Percentiles rank a stretch among this genome's conserved stretches.
Conservation (phyloP, 2,329 filamentous ascomycete genomes). For the Fusarium illudens region DNA sequence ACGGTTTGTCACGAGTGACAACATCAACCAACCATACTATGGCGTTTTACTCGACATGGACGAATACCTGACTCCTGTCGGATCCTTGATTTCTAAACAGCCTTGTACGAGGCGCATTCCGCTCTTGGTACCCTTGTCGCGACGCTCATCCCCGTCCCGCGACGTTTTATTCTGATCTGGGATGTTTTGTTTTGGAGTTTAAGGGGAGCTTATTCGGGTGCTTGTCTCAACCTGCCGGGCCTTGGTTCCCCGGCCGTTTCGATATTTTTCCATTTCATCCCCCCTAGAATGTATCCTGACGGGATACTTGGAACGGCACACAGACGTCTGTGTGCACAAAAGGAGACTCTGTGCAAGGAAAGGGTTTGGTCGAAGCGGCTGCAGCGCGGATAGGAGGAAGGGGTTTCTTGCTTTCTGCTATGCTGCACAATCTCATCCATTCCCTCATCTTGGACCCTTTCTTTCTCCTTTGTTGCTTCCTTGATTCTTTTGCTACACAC, state of each 20-base stretch:
- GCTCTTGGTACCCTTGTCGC: slow-evolving; percentile 16
- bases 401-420: slow-evolving; percentile 44
- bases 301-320: slow-evolving; percentile 30
- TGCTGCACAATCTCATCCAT: slow-evolving; percentile 43
- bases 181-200: slow-evolving; percentile 42
- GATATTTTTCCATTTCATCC: slow-evolving; percentile 22
- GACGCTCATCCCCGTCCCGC: slow-evolving; percentile 19
- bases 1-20: slow-evolving; percentile 23
- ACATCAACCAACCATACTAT: slow-evolving; percentile 16
- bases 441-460: slow-evolving; percentile 29
- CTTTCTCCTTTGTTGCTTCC: slow-evolving; percentile 18
- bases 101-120: slow-evolving; percentile 2
- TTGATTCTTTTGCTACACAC: slow-evolving; percentile 38
- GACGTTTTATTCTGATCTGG: slow-evolving; percentile 26
- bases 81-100: slow-evolving; percentile 16
- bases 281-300: slow-evolving; percentile 27
- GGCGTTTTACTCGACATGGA: slow-evolving; percentile 12
- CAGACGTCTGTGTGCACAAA: slow-evolving; percentile 24
- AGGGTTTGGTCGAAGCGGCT: slow-evolving; percentile 33
- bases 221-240: slow-evolving; percentile 36
- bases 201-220: slow-evolving; percentile 35
- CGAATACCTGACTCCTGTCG: slow-evolving; percentile 7
- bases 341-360: slow-evolving; percentile 34
- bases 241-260: slow-evolving; percentile 35
- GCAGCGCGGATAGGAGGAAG: slow-evolving; percentile 40